phyloP scores from a whole-genome alignment of 768 basidiomycete species.

The Suillus variegatus region DNA sequence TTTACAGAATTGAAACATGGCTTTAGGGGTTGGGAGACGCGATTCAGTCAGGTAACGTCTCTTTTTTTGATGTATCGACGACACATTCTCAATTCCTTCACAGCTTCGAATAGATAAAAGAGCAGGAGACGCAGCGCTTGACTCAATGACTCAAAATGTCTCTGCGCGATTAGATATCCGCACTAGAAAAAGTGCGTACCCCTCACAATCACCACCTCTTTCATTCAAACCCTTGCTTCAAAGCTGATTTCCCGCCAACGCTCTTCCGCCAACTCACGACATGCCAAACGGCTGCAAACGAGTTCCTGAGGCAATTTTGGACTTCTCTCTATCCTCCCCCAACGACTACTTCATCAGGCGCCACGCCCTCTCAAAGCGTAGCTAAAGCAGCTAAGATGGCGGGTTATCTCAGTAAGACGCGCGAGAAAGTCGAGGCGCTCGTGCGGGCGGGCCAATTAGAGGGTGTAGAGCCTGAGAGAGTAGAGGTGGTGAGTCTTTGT shows the following conservation, averaged over 20 bases:
- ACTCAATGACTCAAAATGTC: conserved; percentile 80
- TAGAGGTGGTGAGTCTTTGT: conserved; percentile 59
- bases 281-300: conserved; percentile 91
- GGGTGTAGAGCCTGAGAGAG: conserved; percentile 60
- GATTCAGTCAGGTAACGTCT: conserved; percentile 54
- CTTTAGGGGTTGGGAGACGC: conserved; percentile 56
- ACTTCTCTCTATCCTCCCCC: conserved; percentile 78
- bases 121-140: conserved; percentile 65
- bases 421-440: conserved; percentile 81
- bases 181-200: conserved; percentile 58
- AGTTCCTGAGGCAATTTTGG: conserved; percentile 98
- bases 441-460: conserved; percentile 59
- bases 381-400: conserved; percentile 88
- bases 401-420: conserved; percentile 75
- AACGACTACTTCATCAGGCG: conserved; percentile 46
- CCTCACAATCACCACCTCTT: neutral
- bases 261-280: conserved; percentile 84
- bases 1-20: conserved; percentile 49
- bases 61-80: neutral
- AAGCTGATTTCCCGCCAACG: conserved; percentile 79
- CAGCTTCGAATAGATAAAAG: conserved; percentile 72
- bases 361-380: conserved; percentile 68
- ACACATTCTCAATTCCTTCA: neutral
- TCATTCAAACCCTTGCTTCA: neutral
- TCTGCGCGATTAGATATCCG: conserved; percentile 67